Evolutionary conservation across 2,329 filamentous ascomycete genomes (phyloP).

Genomic region (Aaosphaeria pasadenensis): DNA sequence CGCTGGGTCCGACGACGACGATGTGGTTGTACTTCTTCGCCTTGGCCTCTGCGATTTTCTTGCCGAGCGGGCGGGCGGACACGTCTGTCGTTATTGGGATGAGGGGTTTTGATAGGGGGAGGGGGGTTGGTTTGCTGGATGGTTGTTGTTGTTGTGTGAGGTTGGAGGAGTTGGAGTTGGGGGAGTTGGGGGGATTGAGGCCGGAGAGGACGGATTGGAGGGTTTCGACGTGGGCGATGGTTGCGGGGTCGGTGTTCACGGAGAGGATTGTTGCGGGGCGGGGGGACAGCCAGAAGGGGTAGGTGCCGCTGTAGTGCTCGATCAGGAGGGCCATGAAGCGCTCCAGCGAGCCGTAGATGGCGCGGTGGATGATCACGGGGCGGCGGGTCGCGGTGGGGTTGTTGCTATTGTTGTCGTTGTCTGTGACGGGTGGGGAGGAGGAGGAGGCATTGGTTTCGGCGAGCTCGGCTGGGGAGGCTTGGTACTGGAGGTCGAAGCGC

Average conservation of each 20-base stretch:
- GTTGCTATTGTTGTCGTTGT: slow-evolving; percentile 42
- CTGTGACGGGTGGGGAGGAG: slow-evolving; percentile 24
- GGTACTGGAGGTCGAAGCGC: slow-evolving; percentile 74
- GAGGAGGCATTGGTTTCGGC: slow-evolving; percentile 47
- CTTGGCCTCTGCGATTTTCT: slow-evolving; percentile 72
- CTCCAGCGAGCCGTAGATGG: slow-evolving; percentile 80
- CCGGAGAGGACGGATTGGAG: slow-evolving; percentile 33
- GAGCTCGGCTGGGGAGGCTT: slow-evolving; percentile 63
- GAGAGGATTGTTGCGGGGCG: slow-evolving; percentile 73
- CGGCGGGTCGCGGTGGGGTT: slow-evolving; percentile 25
- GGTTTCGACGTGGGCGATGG: slow-evolving; percentile 49
- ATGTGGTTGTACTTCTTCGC: slow-evolving; percentile 70
- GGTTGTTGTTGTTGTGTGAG: not conserved
- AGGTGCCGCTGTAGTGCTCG: slow-evolving; percentile 73
- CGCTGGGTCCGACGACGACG: slow-evolving; percentile 61
- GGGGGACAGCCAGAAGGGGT: slow-evolving; percentile 87
- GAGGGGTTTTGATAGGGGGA: slow-evolving; percentile 54
- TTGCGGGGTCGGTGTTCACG: slow-evolving; percentile 59
- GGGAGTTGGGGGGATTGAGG: slow-evolving; percentile 9
- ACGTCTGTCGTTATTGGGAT: slow-evolving; percentile 70
- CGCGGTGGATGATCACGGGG: slow-evolving; percentile 81
- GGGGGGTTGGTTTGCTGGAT: slow-evolving; percentile 27
- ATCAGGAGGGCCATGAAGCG: slow-evolving; percentile 81
- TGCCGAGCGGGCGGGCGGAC: slow-evolving; percentile 58
- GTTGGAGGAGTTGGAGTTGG: slow-evolving; percentile 1